These are phyloP conservation scores for Sorghum bicolor DNA, from an alignment of 176 grass and related monocot species.

Conservation along the genomic window Sorghum_bicolor_NCBIv3 NC_012870.2:16994501-16995000, in stretches of 20 bases:
- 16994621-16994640: conserved; percentile 1
- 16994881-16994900: not conserved
- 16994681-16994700: not conserved
- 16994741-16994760: not conserved
- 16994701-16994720: not conserved
- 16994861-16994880: not conserved
- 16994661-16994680: not conserved
- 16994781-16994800: not conserved
- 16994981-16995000: not conserved
- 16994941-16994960: not conserved
- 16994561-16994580: not conserved
- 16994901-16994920: not conserved
- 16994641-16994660: not conserved
- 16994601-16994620: not conserved
- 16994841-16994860: not conserved
- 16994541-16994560: no score
- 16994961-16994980: not conserved
- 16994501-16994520: not conserved
- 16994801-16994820: not conserved
- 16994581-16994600: not conserved
- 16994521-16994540: no score
- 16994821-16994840: not conserved
- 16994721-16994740: not conserved
- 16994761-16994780: not conserved
- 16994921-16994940: not conserved